Conservation (phyloP, 768 basidiomycete genomes). For the Candolleomyces aberdarensis region DNA sequence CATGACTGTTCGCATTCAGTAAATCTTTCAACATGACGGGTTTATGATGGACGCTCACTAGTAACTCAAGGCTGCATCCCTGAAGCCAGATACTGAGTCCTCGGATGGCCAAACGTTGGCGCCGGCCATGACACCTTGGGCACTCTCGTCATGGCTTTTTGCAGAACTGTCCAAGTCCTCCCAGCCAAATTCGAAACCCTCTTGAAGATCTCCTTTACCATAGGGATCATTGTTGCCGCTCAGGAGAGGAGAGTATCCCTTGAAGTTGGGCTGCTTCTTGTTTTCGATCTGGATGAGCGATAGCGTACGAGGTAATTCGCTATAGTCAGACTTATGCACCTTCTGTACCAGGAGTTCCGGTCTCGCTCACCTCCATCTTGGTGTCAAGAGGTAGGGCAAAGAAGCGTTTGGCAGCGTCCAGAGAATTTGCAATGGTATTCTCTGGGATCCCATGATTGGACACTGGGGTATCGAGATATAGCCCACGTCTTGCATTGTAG, state of each 20-base stretch:
- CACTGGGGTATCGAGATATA: constrained; percentile 36
- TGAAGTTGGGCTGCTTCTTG: constrained; percentile 66
- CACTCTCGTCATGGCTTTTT: constrained; percentile 21
- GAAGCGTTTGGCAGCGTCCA: constrained; percentile 54
- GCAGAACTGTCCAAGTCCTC: constrained; percentile 38
- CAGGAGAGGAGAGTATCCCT: constrained; percentile 68
- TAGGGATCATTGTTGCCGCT: constrained; percentile 74
- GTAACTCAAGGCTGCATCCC: constrained; percentile 55
- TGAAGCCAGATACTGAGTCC: constrained; percentile 48
- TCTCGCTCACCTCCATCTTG: constrained; percentile 59
- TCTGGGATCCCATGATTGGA: constrained; percentile 74
- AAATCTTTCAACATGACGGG: not conserved
- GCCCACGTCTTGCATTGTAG: not conserved
- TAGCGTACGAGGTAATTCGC: not conserved
- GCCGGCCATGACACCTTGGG: constrained; percentile 61
- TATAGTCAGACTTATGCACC: too few relatives aligned
- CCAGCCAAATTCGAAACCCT: constrained; percentile 86
- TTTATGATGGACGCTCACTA: constrained; percentile 46
- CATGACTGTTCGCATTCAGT: constrained; percentile 25
- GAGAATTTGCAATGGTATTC: constrained; percentile 38
- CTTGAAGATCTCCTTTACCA: constrained; percentile 84
- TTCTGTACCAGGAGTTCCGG: too few relatives aligned
- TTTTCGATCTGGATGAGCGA: constrained; percentile 55
- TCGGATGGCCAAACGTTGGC: constrained; percentile 78
- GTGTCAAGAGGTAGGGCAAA: constrained; percentile 59